Percentiles rank a stretch among this genome's conserved stretches.
Conservation (phyloP, 495 filamentous ascomycete genomes). For the Amphirosellinia nigrospora region DNA sequence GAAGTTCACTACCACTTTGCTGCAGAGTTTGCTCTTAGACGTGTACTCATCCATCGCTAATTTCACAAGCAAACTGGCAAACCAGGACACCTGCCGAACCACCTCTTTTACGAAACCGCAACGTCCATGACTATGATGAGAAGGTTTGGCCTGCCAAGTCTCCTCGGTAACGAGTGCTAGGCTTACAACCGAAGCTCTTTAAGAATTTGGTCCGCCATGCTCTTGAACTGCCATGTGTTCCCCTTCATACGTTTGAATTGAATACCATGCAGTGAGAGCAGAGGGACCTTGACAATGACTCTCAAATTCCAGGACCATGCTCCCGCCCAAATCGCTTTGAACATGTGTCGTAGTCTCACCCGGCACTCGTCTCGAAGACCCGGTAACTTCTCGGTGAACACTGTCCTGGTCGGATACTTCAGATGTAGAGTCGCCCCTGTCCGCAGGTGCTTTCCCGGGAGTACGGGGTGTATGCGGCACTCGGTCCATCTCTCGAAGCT, state of each 20-base stretch:
- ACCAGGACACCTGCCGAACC: background rate
- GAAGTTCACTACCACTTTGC: background rate
- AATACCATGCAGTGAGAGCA: constrained; percentile 91
- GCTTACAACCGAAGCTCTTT: constrained; percentile 79
- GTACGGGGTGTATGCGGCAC: constrained; percentile 54
- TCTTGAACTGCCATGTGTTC: constrained; percentile 97
- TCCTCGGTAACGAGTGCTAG: background rate
- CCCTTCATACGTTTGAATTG: constrained; percentile 98
- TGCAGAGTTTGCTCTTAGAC: background rate
- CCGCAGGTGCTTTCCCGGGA: constrained; percentile 55
- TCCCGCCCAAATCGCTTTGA: constrained; percentile 81
- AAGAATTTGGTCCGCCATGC: constrained; percentile 94
- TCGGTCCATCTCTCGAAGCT: constrained; percentile 59
- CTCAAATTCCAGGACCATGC: constrained; percentile 86
- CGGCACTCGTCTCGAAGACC: constrained; percentile 57
- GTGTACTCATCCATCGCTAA: constrained; percentile 3
- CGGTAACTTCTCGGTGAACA: constrained; percentile 52
- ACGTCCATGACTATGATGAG: background rate
- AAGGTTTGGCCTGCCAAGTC: constrained; percentile 13
- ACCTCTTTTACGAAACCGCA: background rate
- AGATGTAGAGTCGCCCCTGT: constrained; percentile 79
- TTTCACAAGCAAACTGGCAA: background rate
- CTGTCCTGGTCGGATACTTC: constrained; percentile 76
- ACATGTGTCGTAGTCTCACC: constrained; percentile 87
- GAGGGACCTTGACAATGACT: constrained; percentile 97